These are phyloP conservation scores for Tolypocladium amazonense DNA, from an alignment of 2,329 filamentous ascomycete genomes.

Conservation along the genomic window DNA sequence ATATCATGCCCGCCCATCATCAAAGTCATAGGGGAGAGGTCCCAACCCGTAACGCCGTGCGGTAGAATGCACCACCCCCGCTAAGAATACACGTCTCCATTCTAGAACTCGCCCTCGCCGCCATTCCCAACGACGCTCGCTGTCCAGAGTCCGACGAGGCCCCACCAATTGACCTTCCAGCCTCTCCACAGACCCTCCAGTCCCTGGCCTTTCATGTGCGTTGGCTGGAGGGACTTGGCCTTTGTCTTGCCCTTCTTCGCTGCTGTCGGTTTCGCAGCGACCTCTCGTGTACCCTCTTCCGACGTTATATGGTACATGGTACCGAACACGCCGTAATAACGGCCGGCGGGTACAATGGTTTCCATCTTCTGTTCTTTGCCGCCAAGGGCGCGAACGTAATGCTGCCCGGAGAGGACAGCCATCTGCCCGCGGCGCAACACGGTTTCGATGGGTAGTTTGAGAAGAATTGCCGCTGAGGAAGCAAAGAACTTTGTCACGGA, in stretches of 20 bases:
- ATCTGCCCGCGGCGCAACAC: conserved; percentile 84
- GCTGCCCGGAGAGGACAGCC: conserved; percentile 49
- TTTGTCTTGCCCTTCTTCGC: conserved; percentile 21
- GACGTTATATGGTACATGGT: conserved; percentile 82
- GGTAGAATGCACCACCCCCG: conserved; percentile 13
- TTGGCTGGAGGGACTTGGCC: conserved; percentile 16
- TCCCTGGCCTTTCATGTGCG: conserved; percentile 52
- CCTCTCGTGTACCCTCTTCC: conserved; percentile 62
- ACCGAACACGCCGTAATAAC: conserved; percentile 77
- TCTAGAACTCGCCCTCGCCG: conserved; percentile 49
- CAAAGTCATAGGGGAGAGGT: conserved; percentile 26
- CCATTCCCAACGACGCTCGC: conserved; percentile 52
- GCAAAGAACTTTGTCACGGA: conserved; percentile 73
- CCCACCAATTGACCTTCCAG: conserved; percentile 73
- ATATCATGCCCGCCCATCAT: conserved; percentile 26
- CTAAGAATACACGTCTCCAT: conserved; percentile 6
- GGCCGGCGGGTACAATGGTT: conserved; percentile 70
- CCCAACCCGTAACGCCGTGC: conserved; percentile 23
- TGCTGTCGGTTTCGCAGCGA: conserved; percentile 21
- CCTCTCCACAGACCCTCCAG: conserved; percentile 59
- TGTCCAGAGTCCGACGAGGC: conserved; percentile 63
- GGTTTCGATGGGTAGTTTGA: conserved; percentile 86
- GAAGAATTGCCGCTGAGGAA: conserved; percentile 67
- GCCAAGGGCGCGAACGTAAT: conserved; percentile 39
- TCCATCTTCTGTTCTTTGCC: conserved; percentile 37